Base-by-base conservation (phyloP, 495 filamentous ascomycete genomes). In the Bryoglossum gracile region DNA sequence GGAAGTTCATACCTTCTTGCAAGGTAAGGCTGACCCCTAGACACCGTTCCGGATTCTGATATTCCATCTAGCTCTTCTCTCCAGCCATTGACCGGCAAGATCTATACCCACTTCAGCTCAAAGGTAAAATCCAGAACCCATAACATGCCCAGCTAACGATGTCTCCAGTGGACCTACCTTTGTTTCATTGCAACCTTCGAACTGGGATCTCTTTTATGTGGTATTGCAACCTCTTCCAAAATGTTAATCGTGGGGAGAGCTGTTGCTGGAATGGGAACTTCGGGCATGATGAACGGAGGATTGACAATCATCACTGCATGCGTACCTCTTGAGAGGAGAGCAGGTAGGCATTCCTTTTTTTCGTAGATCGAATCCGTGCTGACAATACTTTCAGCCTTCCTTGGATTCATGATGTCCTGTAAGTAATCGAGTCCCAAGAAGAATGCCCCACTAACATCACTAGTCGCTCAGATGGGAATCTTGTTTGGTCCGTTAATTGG, bases 301-400 rank as follows among this genome's bases (percentile, higher is more conserved):
- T 51, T 78, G 8, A 75, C 74, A 2, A 78, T 83, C 23, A 51
- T 83, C 24, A 55, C 69, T 1, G 62, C 57, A 3, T 68, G 62
- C 16, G 67, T 73, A 6, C 71, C 76, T 2, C 43, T 76, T 39
- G 52, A 68, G 16, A 74, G 72, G 50, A 59, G 68, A 46, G 71
- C 73, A 4, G 47, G 65, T 51, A 54, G 5, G 43, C 26, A 10
- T 26, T 33, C 8, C 4, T 50, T 35, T 23, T 22, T 34, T 16
- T 34, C 14, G 11, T 16, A 1, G 36, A 6, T 25, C 3, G 10
- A n/a, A 34, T 30, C 19, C n/a, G n/a, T 30, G 21, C 25, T 19
- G n/a, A 26, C 21, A 2, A 16, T 14, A n/a, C 81, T 74, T 58
- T 84, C 89, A 28, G 41, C 85, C 34, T 92, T 83, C 16, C 83